A percentile compares a stretch with the other conserved stretches of the same genome.
Conservation (phyloP, 495 filamentous ascomycete genomes). For the Acidomyces sp. region DNA sequence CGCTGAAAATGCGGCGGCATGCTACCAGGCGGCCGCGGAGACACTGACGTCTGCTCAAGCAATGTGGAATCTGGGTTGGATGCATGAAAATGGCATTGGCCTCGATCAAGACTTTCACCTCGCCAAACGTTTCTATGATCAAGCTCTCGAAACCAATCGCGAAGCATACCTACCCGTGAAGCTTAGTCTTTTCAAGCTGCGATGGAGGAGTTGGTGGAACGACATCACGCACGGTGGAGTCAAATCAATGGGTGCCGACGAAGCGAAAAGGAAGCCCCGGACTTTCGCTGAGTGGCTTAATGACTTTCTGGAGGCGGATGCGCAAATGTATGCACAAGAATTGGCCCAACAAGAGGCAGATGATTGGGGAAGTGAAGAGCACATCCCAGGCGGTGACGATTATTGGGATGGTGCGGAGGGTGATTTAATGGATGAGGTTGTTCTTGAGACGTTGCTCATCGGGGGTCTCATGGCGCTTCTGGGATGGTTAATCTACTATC, state of each 20-base stretch:
- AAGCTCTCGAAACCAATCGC: slow-evolving; percentile 70
- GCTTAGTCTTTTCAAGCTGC: slow-evolving; percentile 72
- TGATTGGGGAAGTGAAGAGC: slow-evolving; percentile 28
- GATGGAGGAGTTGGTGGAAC: slow-evolving; percentile 83
- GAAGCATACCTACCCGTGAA: slow-evolving; percentile 94
- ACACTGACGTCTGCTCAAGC: slow-evolving; percentile 85
- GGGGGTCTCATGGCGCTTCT: slow-evolving; percentile 61
- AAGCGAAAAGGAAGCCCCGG: slow-evolving; percentile 50
- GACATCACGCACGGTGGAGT: slow-evolving; percentile 75
- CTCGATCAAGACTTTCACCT: slow-evolving; percentile 94
- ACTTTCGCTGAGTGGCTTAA: slow-evolving; percentile 72
- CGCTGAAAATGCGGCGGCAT: slow-evolving; percentile 73
- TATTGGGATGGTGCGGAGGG: slow-evolving; percentile 48
- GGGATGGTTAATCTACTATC: slow-evolving; percentile 66
- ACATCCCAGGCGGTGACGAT: slow-evolving; percentile 38
- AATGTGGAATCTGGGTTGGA: slow-evolving; percentile 96
- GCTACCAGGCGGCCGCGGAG: slow-evolving; percentile 85
- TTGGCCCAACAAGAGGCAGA: slow-evolving; percentile 44
- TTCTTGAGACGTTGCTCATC: slow-evolving; percentile 78
- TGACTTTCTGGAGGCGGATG: slow-evolving; percentile 68
- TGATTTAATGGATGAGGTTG: slow-evolving; percentile 60
- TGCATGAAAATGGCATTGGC: slow-evolving; percentile 95
- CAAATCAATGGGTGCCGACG: slow-evolving; percentile 77
- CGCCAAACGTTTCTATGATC: slow-evolving; percentile 90
- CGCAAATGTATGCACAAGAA: slow-evolving; percentile 45